Base-by-base conservation (phyloP, 2,329 filamentous ascomycete species). In the Diplodia sapinea region DNA sequence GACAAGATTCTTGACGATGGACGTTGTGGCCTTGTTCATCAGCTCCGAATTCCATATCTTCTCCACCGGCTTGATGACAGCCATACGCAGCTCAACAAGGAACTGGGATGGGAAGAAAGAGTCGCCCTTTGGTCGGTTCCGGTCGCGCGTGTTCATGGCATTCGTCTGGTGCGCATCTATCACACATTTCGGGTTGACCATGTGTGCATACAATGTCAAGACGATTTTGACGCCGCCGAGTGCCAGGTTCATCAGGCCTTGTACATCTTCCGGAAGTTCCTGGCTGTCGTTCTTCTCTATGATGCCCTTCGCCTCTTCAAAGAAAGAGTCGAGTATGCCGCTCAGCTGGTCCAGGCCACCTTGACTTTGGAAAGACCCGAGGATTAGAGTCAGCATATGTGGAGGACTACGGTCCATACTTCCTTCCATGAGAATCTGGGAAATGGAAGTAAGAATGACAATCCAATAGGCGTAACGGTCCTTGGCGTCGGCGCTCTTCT, bases 31-130 rank as follows among this genome's bases (percentile, higher is more conserved):
- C 73, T 92, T 94, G 72, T 97, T 93, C 20, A 95, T 87, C 57
- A 96, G 87, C 31, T 88, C 83, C 0, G 93, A 96, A 71, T 92
- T 89, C 96, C 95, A 99, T 33, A 98, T 86, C 56, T 89, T 86
- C 67, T 87, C 86, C 50, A 95, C 86, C 55, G 90, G 87, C 0
- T 93, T 92, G 15, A 97, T 81, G 31, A 97, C 87, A 31, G 89
- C 87, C 79, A 91, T 88, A 51, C 95, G 90, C 51, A 98, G 80
- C 76, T 98, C 94, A 6, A 98, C 88, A 15, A 97, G 82, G 66
- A 98, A 91, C 73, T 97, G 94, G 1, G 87, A 83, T 15, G 88
- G 85, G 11, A 84, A 81, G 76, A 91, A 92, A 72, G 85, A 87
- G 72, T 90, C 87, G 11, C 85, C 78, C 33, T 84, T 82, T 61